A percentile compares a stretch with the other conserved stretches of the same genome.
These are phyloP conservation scores for Saururus chinensis DNA, from an alignment of 164 flowering plant species.

Conservation along the genomic window DNA sequence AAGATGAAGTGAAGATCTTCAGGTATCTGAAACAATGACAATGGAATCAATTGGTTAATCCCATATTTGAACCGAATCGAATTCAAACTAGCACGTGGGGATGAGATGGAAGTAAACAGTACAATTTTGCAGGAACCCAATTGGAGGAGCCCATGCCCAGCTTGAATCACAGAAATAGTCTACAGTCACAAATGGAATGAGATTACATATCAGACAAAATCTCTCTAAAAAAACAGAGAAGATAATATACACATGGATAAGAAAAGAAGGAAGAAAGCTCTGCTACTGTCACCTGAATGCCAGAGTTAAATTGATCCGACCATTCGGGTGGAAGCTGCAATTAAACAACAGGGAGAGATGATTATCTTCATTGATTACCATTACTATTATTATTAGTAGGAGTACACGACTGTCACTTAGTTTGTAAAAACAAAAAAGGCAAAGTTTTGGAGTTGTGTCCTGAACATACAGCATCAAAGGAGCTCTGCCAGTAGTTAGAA, in stretches of 20 bases:
- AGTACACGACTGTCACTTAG: not conserved
- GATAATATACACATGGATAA: not conserved
- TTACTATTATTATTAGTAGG: not conserved
- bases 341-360: not conserved
- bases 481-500: constrained; percentile 99
- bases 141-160: constrained; percentile 98
- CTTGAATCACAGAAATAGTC: constrained; percentile 99
- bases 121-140: constrained; percentile 98
- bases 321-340: constrained; percentile 96
- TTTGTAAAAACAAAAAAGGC: not conserved
- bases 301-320: constrained; percentile 98
- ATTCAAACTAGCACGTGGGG: no score
- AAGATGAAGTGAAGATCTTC: constrained; percentile 98
- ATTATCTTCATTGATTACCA: not conserved
- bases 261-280: not conserved
- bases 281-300: constrained; percentile 60
- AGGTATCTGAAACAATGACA: constrained; percentile 47
- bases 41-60: not conserved
- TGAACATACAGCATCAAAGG: constrained; percentile 91
- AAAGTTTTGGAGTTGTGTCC: not conserved
- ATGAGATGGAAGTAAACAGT: constrained; percentile 21
- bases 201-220: not conserved
- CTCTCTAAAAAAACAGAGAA: not conserved
- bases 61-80: not conserved
- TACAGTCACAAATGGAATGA: constrained; percentile 15